These are phyloP conservation scores for Microsporum ferrugineum DNA, from an alignment of 2,329 filamentous ascomycete genomes.

Conservation along the genomic window DNA sequence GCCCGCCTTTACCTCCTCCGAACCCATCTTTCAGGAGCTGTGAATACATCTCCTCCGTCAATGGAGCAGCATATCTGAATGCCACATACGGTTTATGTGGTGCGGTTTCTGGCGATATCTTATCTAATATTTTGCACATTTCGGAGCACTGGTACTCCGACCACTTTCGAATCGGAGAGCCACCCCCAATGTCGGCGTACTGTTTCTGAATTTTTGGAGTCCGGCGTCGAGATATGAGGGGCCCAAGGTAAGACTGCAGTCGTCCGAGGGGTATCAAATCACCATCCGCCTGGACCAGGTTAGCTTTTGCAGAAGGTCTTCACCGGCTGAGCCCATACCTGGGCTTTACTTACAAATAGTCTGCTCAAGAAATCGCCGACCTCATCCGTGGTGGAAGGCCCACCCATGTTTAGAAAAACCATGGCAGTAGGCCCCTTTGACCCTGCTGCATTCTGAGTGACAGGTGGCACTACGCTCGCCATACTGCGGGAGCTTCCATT, in stretches of 20 bases:
- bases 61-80: slow-evolving; percentile 84
- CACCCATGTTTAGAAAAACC: slow-evolving; percentile 99
- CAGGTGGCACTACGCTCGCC: slow-evolving; percentile 59
- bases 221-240: slow-evolving; percentile 70
- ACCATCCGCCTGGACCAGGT: slow-evolving; percentile 57
- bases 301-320: slow-evolving; percentile 7
- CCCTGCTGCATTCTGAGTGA: slow-evolving; percentile 62
- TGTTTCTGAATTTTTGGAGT: slow-evolving; percentile 96
- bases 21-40: slow-evolving; percentile 78
- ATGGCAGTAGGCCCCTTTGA: slow-evolving; percentile 83
- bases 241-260: slow-evolving; percentile 80
- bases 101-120: slow-evolving; percentile 79
- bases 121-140: slow-evolving; percentile 96
- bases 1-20: slow-evolving; percentile 74
- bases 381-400: slow-evolving; percentile 76
- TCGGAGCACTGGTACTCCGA: slow-evolving; percentile 85
- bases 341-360: slow-evolving; percentile 60
- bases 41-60: slow-evolving; percentile 90
- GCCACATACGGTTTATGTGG: slow-evolving; percentile 97
- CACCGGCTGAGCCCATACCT: neutral
- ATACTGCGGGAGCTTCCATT: slow-evolving; percentile 21
- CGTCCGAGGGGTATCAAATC: slow-evolving; percentile 93
- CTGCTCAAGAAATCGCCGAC: slow-evolving; percentile 82
- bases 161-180: slow-evolving; percentile 97
- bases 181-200: slow-evolving; percentile 87